Evolutionary conservation across 768 basidiomycete species (phyloP).

Genomic region (Boletales sp.): DNA sequence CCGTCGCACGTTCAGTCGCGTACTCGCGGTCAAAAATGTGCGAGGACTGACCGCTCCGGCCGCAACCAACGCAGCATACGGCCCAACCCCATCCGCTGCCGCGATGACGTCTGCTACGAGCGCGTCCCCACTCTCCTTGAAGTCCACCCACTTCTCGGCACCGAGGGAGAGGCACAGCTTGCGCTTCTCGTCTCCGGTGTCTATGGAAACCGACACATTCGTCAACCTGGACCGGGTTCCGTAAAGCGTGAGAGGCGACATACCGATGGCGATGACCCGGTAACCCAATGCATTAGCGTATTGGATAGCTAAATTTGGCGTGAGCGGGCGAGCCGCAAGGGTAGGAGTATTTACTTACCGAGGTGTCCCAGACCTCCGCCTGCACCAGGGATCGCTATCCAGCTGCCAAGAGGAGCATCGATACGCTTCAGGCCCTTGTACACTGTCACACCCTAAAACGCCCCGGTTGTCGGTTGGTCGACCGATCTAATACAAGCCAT

Average conservation of each 20-base stretch:
- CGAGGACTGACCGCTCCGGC: slow-evolving; percentile 15
- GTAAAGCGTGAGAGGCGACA: not conserved
- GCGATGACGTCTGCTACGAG: slow-evolving; percentile 37
- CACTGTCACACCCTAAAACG: slow-evolving; percentile 37
- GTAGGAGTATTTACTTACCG: slow-evolving; percentile 8
- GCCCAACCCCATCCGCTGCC: slow-evolving; percentile 41
- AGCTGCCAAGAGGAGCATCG: slow-evolving; percentile 34
- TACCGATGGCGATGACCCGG: slow-evolving; percentile 42
- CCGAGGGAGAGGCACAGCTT: slow-evolving; percentile 37
- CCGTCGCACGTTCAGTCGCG: not conserved
- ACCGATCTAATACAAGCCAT: not conserved
- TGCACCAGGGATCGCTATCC: slow-evolving; percentile 39
- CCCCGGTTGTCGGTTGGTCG: not conserved
- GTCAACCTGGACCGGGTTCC: not conserved
- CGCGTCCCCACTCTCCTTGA: slow-evolving; percentile 36
- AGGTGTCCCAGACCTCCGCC: slow-evolving; percentile 44
- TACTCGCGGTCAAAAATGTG: not conserved
- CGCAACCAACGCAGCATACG: slow-evolving; percentile 35
- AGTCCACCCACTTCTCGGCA: slow-evolving; percentile 45
- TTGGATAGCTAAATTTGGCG: slow-evolving; percentile 35
- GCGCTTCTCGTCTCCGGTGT: slow-evolving; percentile 42
- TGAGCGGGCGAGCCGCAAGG: not conserved
- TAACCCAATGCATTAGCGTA: slow-evolving; percentile 43
- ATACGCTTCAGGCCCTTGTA: slow-evolving; percentile 44
- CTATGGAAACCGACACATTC: slow-evolving; percentile 14